Evolutionary conservation across 805 yeast species (phyloP).

Genomic region (Wickerhamiella galacta): DNA sequence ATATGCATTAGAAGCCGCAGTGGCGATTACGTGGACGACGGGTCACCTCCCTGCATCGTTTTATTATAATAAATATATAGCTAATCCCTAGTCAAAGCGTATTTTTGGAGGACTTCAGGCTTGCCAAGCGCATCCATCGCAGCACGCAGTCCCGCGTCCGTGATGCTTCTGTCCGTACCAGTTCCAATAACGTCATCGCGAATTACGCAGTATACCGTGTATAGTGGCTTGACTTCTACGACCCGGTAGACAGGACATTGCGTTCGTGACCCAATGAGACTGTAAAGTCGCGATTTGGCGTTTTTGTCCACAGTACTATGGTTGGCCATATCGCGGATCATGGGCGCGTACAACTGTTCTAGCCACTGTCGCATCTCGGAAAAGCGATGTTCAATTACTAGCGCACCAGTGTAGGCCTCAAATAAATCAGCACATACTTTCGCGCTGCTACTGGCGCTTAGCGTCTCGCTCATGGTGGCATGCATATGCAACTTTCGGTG

Average conservation of each 20-base stretch:
- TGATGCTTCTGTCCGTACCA: constrained; percentile 53
- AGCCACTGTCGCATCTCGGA: constrained; percentile 20
- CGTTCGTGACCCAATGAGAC: constrained; percentile 55
- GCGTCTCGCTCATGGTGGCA: constrained; percentile 24
- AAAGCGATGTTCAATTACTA: constrained; percentile 24
- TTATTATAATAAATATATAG: too few relatives aligned
- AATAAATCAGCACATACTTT: constrained; percentile 78
- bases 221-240: constrained; percentile 29
- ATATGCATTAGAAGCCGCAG: too few relatives aligned
- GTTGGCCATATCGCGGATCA: constrained; percentile 20
- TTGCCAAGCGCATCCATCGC: constrained; percentile 65
- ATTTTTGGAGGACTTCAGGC: constrained; percentile 43
- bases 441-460: constrained; percentile 11
- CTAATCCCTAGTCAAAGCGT: too few relatives aligned
- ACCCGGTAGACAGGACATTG: constrained; percentile 44
- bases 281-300: constrained; percentile 66
- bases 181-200: constrained; percentile 48
- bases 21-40: too few relatives aligned
- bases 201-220: constrained; percentile 48
- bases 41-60: too few relatives aligned
- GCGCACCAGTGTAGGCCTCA: constrained; percentile 87
- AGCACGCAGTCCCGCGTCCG: constrained; percentile 70
- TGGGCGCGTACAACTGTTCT: constrained; percentile 18
- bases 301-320: constrained; percentile 30
- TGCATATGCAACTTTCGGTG: constrained; percentile 37